Percentiles rank a stretch among this genome's conserved stretches.
These are phyloP conservation scores for Nitzschia sp. DNA, from an alignment of 108 stramenopile genomes.

Conservation along the genomic window DNA sequence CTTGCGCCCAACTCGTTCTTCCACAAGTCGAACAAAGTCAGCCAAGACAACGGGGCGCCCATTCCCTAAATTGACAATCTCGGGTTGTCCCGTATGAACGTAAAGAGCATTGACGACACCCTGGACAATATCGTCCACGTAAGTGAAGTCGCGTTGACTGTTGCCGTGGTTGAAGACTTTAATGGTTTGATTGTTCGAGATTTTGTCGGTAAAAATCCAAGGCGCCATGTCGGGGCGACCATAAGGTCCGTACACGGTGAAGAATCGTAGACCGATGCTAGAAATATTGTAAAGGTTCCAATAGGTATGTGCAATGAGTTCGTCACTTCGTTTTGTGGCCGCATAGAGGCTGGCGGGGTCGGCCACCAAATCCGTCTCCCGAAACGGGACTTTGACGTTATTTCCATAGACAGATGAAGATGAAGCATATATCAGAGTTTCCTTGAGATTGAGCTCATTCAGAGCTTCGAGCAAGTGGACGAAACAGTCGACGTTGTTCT, in stretches of 20 bases:
- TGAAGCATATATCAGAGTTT: conserved; percentile 37
- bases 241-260: conserved; percentile 43
- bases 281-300: conserved; percentile 46
- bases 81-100: conserved; percentile 43
- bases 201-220: conserved; percentile 95
- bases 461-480: conserved; percentile 33
- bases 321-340: conserved; percentile 44
- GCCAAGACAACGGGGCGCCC: conserved; percentile 82
- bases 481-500: conserved; percentile 40
- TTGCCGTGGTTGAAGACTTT: conserved; percentile 96
- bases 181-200: conserved; percentile 85
- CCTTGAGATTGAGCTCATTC: conserved; percentile 20
- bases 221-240: conserved; percentile 95
- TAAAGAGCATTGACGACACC: conserved; percentile 90
- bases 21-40: conserved; percentile 82
- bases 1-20: conserved; percentile 66
- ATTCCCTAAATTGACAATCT: conserved; percentile 89
- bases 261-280: conserved; percentile 39
- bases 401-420: conserved; percentile 41
- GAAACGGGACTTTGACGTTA: conserved; percentile 38
- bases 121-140: conserved; percentile 88
- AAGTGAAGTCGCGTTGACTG: conserved; percentile 86
- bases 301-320: conserved; percentile 46
- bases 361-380: conserved; percentile 34
- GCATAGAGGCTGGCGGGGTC: conserved; percentile 45